phyloP scores from a whole-genome alignment of 257 asterid species.

The Salvia miltiorrhiza region DNA sequence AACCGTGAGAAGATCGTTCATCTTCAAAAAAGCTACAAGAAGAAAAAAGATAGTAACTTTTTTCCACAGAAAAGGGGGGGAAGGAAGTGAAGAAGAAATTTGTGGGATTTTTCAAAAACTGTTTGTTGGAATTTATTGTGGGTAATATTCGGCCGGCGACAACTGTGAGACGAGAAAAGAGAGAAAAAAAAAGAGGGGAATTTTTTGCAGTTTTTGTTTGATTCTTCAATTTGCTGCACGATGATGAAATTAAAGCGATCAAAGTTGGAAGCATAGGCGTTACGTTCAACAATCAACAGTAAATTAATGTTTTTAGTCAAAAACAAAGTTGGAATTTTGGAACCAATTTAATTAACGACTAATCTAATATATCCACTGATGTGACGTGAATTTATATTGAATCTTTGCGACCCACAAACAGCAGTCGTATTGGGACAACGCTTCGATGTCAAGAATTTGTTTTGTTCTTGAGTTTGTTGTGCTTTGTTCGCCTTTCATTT shows the following conservation, averaged over 20 bases:
- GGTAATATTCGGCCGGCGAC: slow-evolving; percentile 22
- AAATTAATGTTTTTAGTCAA: background rate
- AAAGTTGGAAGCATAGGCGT: slow-evolving; percentile 21
- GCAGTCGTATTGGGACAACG: background rate
- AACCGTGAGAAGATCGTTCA: slow-evolving; percentile 75
- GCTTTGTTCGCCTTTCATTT: background rate
- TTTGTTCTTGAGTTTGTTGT: background rate
- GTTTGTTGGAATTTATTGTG: slow-evolving; percentile 18
- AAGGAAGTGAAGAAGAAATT: slow-evolving; percentile 11
- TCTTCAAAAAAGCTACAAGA: slow-evolving; percentile 23
- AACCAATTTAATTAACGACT: background rate
- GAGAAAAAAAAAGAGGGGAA: slow-evolving; percentile 13
- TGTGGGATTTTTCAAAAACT: background rate
- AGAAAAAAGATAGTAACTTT: background rate
- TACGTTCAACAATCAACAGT: slow-evolving; percentile 16
- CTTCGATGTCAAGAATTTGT: background rate
- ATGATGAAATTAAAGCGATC: slow-evolving; percentile 2
- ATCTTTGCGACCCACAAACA: background rate
- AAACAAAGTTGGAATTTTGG: background rate
- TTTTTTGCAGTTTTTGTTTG: slow-evolving; percentile 1
- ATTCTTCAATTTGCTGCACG: slow-evolving; percentile 6
- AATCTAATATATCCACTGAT: background rate
- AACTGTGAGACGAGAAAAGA: slow-evolving; percentile 22
- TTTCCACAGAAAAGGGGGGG: background rate
- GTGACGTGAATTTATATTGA: background rate